Base-by-base conservation (phyloP, 495 filamentous ascomycete species). In the Friedmanniomyces simplex region DNA sequence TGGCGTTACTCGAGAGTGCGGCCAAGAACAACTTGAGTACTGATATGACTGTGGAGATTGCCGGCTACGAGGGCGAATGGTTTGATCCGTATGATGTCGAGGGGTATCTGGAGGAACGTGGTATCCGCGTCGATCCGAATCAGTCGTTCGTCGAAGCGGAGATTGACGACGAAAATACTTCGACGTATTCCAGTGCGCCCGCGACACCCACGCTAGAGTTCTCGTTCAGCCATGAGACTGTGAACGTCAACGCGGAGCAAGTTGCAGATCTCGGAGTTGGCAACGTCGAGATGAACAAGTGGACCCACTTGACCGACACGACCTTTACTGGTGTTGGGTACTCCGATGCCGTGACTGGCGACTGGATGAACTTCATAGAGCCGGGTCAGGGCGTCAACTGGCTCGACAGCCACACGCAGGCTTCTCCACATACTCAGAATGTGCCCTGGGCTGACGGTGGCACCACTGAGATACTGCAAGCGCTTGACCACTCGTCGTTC, bases 81-180 rank as follows among this genome's bases (percentile, higher is more conserved):
- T 85, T 86, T 60, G 84, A 89, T 60, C 74, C 83, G 5, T 74
- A 81, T 48, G 87, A 90, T 63, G 81, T 89, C 5, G 83, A 89
- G 68, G 73, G 80, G 11, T 89, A 83, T 67, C 75, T 91, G 18
- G 69, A 72, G 52, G 72, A 80, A 65, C 74, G 77, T 30, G 82
- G 82, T 0, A 72, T 87, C 18, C 63, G 71, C 18, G 79, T 86
- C 34, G 74, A 80, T 1, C 70, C 76, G 0, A 66, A 71, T 8
- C 74, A 76, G 5, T 79, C 76, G 42, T 79, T 70, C 66, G 74
- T 78, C 21, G 79, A 72, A 25, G 76, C 71, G 47, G 79, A 77
- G 54, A 62, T 68, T 65, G 68, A 52, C 18, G 62, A 63, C 10
- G 21, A 22, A 7, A 41, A 16, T n/a, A 41, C 42, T 8, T 18